A percentile compares a stretch with the other conserved stretches of the same genome.
phyloP scores from a whole-genome alignment of 257 asterid genomes.

The Nicotiana otophora region DNA sequence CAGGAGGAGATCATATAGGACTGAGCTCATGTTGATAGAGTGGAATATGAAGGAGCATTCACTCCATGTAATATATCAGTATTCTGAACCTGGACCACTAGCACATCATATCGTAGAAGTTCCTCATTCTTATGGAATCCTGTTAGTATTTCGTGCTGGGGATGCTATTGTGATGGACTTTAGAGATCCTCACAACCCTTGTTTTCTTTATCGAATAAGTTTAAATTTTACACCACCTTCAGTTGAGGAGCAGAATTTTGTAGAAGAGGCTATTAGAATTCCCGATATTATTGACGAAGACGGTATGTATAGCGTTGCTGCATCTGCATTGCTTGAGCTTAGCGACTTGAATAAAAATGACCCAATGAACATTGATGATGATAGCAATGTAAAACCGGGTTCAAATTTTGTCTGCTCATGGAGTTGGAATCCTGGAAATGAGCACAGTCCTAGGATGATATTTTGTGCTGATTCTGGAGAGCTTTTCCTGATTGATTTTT shows the following conservation, averaged over 20 bases:
- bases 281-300: slow-evolving; percentile 93
- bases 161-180: slow-evolving; percentile 87
- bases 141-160: slow-evolving; percentile 84
- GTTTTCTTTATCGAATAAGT: slow-evolving; percentile 55
- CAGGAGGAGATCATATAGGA: slow-evolving; percentile 78
- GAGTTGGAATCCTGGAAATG: slow-evolving; percentile 82
- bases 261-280: slow-evolving; percentile 42
- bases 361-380: slow-evolving; percentile 84
- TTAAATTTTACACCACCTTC: slow-evolving; percentile 53
- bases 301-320: slow-evolving; percentile 80
- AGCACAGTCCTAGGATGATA: slow-evolving; percentile 56
- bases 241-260: slow-evolving; percentile 53
- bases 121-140: slow-evolving; percentile 75
- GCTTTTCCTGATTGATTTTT: slow-evolving; percentile 57
- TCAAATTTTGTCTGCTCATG: slow-evolving; percentile 78
- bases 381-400: slow-evolving; percentile 51
- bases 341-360: slow-evolving; percentile 80
- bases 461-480: slow-evolving; percentile 92
- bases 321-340: slow-evolving; percentile 93
- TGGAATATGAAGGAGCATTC: slow-evolving; percentile 66
- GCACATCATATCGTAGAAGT: slow-evolving; percentile 86
- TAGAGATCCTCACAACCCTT: slow-evolving; percentile 59
- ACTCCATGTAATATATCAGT: slow-evolving; percentile 59
- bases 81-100: slow-evolving; percentile 79
- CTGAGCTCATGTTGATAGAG: slow-evolving; percentile 72